Percentiles rank a stretch among this genome's conserved stretches.
Evolutionary conservation across 345 rosid genomes (phyloP).

Genomic region (Aquilaria malaccensis): DNA sequence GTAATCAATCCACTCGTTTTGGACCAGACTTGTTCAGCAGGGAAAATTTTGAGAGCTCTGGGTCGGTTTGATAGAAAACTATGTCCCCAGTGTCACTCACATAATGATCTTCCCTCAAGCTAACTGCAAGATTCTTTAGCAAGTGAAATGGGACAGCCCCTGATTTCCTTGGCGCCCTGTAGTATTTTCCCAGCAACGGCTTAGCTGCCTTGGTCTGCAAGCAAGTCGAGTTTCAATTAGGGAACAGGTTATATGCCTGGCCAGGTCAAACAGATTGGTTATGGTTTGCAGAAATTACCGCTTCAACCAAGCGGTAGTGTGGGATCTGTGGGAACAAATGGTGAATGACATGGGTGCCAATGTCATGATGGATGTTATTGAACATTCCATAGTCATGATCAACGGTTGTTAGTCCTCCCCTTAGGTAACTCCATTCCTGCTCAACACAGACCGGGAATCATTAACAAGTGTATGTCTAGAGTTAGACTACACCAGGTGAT

Average conservation of each 20-base stretch:
- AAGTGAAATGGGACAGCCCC: slow-evolving; percentile 67
- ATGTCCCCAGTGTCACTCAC: slow-evolving; percentile 73
- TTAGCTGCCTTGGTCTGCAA: slow-evolving; percentile 68
- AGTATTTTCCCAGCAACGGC: slow-evolving; percentile 71
- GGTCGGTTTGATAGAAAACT: slow-evolving; percentile 63
- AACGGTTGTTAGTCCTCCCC: slow-evolving; percentile 86
- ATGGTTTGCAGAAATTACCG: slow-evolving; percentile 28
- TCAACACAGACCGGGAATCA: neutral
- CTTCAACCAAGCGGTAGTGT: slow-evolving; percentile 75
- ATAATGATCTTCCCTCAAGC: slow-evolving; percentile 62
- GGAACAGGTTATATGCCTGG: neutral
- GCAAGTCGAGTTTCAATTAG: neutral
- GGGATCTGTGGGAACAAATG: slow-evolving; percentile 97
- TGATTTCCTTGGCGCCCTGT: slow-evolving; percentile 67
- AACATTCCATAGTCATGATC: slow-evolving; percentile 80
- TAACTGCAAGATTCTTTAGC: slow-evolving; percentile 39
- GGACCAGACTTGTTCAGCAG: slow-evolving; percentile 9
- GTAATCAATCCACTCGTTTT: too few relatives aligned
- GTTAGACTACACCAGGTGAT: neutral
- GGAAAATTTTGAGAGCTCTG: slow-evolving; percentile 18
- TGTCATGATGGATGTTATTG: slow-evolving; percentile 80
- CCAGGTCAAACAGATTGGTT: neutral
- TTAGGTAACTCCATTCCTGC: slow-evolving; percentile 81
- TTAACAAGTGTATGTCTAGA: neutral
- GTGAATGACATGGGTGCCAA: slow-evolving; percentile 90